Evolutionary conservation across 1,284 basidiomycete species (phyloP), one percentile per base, ranked within the genome.

Genomic region (Amylostereum chailletii): DNA sequence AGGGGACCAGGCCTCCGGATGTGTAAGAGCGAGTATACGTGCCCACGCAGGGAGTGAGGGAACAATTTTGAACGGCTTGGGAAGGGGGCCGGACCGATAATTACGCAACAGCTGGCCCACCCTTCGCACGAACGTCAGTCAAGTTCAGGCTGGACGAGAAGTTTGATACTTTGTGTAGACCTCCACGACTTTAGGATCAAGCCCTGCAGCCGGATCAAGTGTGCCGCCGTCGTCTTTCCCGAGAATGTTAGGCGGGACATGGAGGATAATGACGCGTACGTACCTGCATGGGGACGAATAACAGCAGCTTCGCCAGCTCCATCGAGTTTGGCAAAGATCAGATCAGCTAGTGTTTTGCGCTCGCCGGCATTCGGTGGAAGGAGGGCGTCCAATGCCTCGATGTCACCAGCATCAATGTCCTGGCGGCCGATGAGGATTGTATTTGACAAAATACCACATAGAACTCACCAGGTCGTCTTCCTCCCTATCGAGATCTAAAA

Each of bases 51-150:
- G 90, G 27, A 98, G 81, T 4, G 94, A 91, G 2, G 96, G 96
- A 33, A 99, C 88, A 52, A 99, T 92, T 74, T 99, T 99, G 82
- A 99, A 95, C 1, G 94, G 80, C 71, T 99, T 99, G 19, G 96
- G 96, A 0, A 99, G 75, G 1, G 94, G 87, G 2, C 95, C 95
- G 5, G 94, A 96, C 62, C 91, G 94, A 76, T 99, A 98, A 49
- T 86, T 84, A 42, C 82, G 87, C 34, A 99, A 77, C 53, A 95
- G 83, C 56, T 81, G 72, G 32, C 93, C 95, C 48, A 96, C 82
- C 73, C 93, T 94, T 50, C 26, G 47, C 19, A 36, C 27, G 42
- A 34, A 10, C 10, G 27, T 36, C 42, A 45, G 29, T 19, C 19
- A 19, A 19, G 19, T 19, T 19, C 32, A 44, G 46, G 10, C 34